These are phyloP conservation scores for Forsythia viridissima DNA, from an alignment of 257 asterid species.

Conservation along the genomic window DNA sequence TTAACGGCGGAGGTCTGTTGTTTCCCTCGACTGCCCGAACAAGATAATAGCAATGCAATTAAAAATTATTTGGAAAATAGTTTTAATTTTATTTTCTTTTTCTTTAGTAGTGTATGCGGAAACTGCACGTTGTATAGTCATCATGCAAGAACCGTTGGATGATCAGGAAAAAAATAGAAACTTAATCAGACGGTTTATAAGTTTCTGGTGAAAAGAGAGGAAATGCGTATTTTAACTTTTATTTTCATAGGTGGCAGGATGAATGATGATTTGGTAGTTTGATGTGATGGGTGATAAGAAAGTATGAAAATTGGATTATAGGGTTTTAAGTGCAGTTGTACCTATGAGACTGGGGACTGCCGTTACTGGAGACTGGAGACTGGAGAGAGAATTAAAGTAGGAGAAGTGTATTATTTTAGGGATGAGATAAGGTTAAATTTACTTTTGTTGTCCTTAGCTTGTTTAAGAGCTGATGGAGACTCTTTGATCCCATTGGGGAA, in stretches of 20 bases:
- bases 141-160: neutral
- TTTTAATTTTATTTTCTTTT: neutral
- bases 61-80: neutral
- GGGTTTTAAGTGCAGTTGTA: neutral
- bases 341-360: too few relatives aligned
- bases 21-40: constrained; percentile 51
- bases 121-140: constrained; percentile 27
- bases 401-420: neutral
- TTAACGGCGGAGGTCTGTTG: constrained; percentile 36
- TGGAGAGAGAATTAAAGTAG: too few relatives aligned
- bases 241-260: neutral
- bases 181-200: too few relatives aligned
- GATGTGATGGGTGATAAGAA: neutral
- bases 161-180: too few relatives aligned
- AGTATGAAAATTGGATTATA: neutral
- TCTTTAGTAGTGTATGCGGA: constrained; percentile 34
- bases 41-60: constrained; percentile 30
- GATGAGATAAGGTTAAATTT: constrained; percentile 29
- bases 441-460: constrained; percentile 12
- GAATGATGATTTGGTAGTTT: neutral
- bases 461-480: constrained; percentile 7
- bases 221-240: too few relatives aligned
- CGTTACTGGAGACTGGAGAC: too few relatives aligned
- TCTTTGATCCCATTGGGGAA: neutral
- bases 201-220: too few relatives aligned